A percentile compares a stretch with the other conserved stretches of the same genome.
Evolutionary conservation across 257 asterid species (phyloP).

Genomic region (Solanum neorickii): DNA sequence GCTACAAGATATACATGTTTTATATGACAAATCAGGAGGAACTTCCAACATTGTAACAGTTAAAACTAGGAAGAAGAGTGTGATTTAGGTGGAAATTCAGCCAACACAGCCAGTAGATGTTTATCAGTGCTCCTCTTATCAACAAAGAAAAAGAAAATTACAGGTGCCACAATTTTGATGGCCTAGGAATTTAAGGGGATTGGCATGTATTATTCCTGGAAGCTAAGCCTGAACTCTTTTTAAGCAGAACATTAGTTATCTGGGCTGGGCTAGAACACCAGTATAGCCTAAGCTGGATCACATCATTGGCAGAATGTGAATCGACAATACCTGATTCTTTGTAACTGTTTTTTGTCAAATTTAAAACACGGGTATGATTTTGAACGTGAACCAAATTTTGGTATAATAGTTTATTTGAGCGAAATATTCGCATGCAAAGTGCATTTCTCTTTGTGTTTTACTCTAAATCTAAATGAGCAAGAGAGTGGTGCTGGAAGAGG

Average conservation of each 20-base stretch:
- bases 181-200: not conserved
- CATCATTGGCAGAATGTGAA: not conserved
- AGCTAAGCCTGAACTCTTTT: not conserved
- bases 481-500: not conserved
- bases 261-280: not conserved
- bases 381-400: not conserved
- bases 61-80: not conserved
- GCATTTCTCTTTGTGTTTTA: not conserved
- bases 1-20: not conserved
- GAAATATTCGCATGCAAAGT: not conserved
- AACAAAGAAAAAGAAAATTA: not conserved
- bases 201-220: not conserved
- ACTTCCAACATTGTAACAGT: not conserved
- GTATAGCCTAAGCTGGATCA: not conserved
- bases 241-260: not conserved
- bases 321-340: not conserved
- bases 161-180: not conserved
- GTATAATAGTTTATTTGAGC: not conserved
- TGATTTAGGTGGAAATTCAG: not conserved
- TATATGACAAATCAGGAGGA: not conserved
- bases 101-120: not conserved
- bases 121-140: not conserved
- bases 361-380: not conserved
- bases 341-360: not conserved
- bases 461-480: not conserved